phyloP scores from a whole-genome alignment of 352 stramenopile species.

The Pythium phragmitis region DNA sequence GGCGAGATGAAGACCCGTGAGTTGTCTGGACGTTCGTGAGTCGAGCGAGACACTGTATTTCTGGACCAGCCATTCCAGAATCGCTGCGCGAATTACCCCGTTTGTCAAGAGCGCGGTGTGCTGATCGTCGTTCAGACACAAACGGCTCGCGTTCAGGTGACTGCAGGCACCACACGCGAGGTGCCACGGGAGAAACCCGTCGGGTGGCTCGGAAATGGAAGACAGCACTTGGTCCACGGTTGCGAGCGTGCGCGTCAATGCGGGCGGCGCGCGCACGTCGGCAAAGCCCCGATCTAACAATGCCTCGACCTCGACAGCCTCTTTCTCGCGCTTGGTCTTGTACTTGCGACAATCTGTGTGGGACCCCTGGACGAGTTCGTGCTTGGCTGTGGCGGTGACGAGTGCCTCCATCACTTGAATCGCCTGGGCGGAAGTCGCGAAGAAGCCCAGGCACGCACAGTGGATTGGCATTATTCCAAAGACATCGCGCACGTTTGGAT shows the following conservation, averaged over 20 bases:
- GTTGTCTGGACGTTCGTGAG: slow-evolving; percentile 24
- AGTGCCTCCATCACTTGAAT: slow-evolving; percentile 38
- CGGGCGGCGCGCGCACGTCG: slow-evolving; percentile 32
- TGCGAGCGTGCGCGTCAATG: slow-evolving; percentile 39
- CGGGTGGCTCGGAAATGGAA: slow-evolving; percentile 7
- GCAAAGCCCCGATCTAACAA: slow-evolving; percentile 47
- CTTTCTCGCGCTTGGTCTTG: slow-evolving; percentile 50
- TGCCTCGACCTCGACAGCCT: slow-evolving; percentile 49
- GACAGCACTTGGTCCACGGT: slow-evolving; percentile 35
- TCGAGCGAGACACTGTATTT: slow-evolving; percentile 41
- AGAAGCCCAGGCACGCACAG: slow-evolving; percentile 68
- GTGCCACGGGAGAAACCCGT: slow-evolving; percentile 55
- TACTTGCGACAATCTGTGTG: slow-evolving; percentile 58
- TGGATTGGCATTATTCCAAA: slow-evolving; percentile 64
- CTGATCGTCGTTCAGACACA: slow-evolving; percentile 60
- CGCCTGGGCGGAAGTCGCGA: slow-evolving; percentile 26
- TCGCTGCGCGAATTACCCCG: slow-evolving; percentile 32
- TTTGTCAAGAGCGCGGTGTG: slow-evolving; percentile 37
- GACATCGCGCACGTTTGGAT: slow-evolving; percentile 54
- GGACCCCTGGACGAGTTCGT: slow-evolving; percentile 30
- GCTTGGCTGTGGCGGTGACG: slow-evolving; percentile 26
- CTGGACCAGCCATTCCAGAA: slow-evolving; percentile 39
- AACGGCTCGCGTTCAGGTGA: slow-evolving; percentile 27
- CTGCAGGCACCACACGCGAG: slow-evolving; percentile 58
- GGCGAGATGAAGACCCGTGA: slow-evolving; percentile 26